Percentiles rank a stretch among this genome's conserved stretches.
Evolutionary conservation across 2,329 filamentous ascomycete species (phyloP).

Genomic region (Exophiala sideris): DNA sequence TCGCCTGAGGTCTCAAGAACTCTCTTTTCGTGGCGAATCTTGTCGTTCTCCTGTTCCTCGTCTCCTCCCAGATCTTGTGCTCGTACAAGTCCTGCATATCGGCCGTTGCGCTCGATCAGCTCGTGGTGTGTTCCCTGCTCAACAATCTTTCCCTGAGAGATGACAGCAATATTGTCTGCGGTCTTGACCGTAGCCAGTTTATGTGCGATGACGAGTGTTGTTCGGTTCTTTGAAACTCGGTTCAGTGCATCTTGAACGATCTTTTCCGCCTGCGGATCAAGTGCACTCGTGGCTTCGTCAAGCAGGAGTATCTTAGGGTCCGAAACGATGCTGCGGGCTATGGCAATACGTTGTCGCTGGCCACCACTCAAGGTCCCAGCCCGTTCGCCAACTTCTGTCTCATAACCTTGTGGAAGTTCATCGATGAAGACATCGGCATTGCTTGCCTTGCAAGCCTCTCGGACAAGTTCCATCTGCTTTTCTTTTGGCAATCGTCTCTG

Average conservation of each 20-base stretch:
- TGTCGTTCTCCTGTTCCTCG: constrained; percentile 9
- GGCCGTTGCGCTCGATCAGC: constrained; percentile 58
- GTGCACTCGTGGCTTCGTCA: constrained; percentile 72
- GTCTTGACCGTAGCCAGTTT: constrained; percentile 69
- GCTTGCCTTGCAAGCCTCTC: constrained; percentile 62
- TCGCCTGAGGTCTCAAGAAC: constrained; percentile 1
- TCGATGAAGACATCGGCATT: constrained; percentile 69
- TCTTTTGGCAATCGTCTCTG: constrained; percentile 33
- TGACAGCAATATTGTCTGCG: constrained; percentile 74
- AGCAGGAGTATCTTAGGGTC: constrained; percentile 65
- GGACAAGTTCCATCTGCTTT: constrained; percentile 36
- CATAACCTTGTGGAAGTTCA: constrained; percentile 64
- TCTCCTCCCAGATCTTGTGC: constrained; percentile 45
- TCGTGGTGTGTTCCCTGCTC: constrained; percentile 74
- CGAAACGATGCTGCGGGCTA: constrained; percentile 67
- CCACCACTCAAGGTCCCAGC: constrained; percentile 77
- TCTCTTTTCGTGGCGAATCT: constrained; percentile 12
- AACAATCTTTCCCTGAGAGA: constrained; percentile 66
- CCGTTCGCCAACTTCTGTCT: constrained; percentile 71
- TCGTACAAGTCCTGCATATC: constrained; percentile 55
- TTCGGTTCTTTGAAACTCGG: constrained; percentile 58
- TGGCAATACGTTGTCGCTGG: constrained; percentile 75
- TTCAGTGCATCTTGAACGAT: constrained; percentile 54
- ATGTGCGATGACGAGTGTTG: constrained; percentile 73
- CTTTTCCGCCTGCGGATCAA: constrained; percentile 54